Evolutionary conservation across 441 rosid species (phyloP), one percentile per base, ranked within the genome.

Genomic region (Erodium trifolium): DNA sequence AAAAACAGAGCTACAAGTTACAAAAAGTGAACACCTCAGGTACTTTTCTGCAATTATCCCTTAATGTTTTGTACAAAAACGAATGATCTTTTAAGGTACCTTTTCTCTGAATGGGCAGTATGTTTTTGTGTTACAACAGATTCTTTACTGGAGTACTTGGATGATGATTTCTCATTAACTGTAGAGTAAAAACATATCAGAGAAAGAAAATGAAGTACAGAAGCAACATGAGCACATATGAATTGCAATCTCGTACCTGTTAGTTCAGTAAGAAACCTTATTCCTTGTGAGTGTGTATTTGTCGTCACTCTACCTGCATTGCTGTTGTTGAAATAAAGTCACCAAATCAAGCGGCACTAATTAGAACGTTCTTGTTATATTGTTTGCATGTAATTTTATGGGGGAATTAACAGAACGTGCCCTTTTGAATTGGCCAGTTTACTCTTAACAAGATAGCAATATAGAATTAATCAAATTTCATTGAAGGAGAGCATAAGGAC

Each of bases 281-380:
- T 77, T 66, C 99, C 99, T 70, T 94, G 98, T n/a, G 98, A 92
- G 79, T 86, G 84, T 68, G 83, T 62, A 70, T 84, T 90, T 72
- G 98, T 89, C 29, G 96, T 94, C 82, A 92, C 96, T 81, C 88
- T 88, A 77, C 84, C 92, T 27, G 90, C 97, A 18, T 86, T 86
- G 69, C 99, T 94, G 89, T 74, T 72, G 67, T 79, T 76, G 71
- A 59, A 67, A 67, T n/a, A 51, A 51, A 79, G 9, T 3, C 74
- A 69, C 39, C 35, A 65, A 57, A 19, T 18, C 7, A 51, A 49
- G 14, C 11, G 13, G 2, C 41, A 31, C 19, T 12, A 34, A 34
- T 37, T 7, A 37, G 41, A 37, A 37, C 41, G 8, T 37, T 31
- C 34, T 31, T 31, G 34, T 7, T 37, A 35, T 35, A 2, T 37